Conservation (phyloP, 768 basidiomycete species). For the Leccinum longicurvipes region DNA sequence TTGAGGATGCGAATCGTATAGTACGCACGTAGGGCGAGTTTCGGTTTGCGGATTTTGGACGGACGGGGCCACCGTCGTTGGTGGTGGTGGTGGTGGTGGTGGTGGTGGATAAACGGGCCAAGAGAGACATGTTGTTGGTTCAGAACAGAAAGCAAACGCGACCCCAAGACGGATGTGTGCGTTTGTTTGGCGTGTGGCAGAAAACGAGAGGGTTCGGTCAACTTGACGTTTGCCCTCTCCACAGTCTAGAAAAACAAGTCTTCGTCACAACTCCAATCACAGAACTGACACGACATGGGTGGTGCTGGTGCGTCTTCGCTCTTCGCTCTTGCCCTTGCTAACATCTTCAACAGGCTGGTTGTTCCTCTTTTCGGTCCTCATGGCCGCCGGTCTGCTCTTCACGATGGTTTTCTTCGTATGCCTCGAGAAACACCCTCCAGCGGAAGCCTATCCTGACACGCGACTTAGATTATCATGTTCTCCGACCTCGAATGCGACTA, state of each 20-base stretch:
- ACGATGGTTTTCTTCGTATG: conserved; percentile 99
- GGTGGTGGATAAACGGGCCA: conserved; percentile 28
- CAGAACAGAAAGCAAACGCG: conserved; percentile 9
- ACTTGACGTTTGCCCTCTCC: neutral
- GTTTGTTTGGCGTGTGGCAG: conserved; percentile 30
- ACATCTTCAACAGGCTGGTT: conserved; percentile 71
- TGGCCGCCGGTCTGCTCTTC: conserved; percentile 93
- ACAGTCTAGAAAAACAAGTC: too few relatives aligned
- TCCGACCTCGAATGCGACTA: conserved; percentile 99
- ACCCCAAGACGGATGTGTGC: conserved; percentile 20
- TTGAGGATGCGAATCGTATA: conserved; percentile 28
- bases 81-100: neutral
- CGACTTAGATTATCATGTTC: conserved; percentile 95
- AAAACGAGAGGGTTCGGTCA: conserved; percentile 18
- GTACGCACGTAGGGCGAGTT: conserved; percentile 36
- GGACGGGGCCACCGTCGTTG: conserved; percentile 30
- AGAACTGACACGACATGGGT: conserved; percentile 34
- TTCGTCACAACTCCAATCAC: too few relatives aligned
- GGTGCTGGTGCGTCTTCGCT: conserved; percentile 40
- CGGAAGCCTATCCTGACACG: neutral
- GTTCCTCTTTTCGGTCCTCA: conserved; percentile 93
- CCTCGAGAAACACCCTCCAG: conserved; percentile 19
- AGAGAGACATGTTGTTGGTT: conserved; percentile 27
- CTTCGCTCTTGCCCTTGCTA: neutral
- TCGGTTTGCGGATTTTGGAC: conserved; percentile 30